Evolutionary conservation across 2,329 filamentous ascomycete species (phyloP).

Genomic region (Emmonsiellopsis sp.): DNA sequence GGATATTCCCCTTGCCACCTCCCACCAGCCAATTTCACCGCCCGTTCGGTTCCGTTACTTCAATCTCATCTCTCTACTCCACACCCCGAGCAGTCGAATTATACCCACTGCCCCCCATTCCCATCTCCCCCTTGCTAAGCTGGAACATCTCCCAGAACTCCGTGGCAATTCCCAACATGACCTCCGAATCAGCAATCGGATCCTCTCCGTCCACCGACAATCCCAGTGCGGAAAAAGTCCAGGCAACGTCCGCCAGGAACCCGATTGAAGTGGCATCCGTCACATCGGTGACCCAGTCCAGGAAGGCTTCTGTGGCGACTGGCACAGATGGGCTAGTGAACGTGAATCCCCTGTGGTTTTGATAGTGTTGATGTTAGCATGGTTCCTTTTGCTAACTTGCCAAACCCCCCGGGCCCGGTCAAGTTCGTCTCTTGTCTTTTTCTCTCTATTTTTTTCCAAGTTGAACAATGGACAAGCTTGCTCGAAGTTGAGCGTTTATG

Average conservation of each 20-base stretch:
- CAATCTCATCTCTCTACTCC: background rate
- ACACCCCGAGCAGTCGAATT: background rate
- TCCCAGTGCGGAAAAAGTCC: constrained; percentile 8
- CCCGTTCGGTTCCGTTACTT: no score
- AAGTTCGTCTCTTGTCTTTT: background rate
- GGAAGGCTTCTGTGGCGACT: constrained; percentile 8
- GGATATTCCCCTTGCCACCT: no score
- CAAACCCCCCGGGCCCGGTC: no score
- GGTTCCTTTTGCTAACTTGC: background rate
- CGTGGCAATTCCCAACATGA: constrained; percentile 5
- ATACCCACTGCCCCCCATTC: background rate
- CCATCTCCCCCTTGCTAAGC: background rate
- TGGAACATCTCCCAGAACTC: constrained; percentile 12
- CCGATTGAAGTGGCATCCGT: constrained; percentile 9
- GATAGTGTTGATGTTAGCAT: background rate
- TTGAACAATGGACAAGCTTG: background rate
- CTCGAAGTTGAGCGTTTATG: background rate
- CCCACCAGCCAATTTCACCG: no score
- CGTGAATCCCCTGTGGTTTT: constrained; percentile 7
- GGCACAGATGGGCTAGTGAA: constrained; percentile 10
- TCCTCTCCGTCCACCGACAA: constrained; percentile 9
- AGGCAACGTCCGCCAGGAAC: constrained; percentile 12
- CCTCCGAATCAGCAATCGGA: constrained; percentile 6
- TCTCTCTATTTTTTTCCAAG: background rate
- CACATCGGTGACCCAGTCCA: constrained; percentile 14